Conservation (phyloP, 2,329 filamentous ascomycete species). For the Fusarium oxysporum region DNA sequence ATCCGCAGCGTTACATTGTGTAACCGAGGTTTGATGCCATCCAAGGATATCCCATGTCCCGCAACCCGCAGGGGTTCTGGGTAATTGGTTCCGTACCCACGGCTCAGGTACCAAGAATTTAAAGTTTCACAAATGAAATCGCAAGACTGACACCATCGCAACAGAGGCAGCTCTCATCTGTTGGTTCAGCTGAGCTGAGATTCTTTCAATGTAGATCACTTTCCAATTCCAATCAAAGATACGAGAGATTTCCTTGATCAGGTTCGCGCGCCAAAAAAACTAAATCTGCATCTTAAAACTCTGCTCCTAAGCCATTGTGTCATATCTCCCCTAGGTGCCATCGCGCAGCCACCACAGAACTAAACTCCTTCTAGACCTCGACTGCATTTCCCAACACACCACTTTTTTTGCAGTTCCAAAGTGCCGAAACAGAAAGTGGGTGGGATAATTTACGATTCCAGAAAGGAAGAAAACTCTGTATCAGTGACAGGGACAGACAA, state of each 20-base stretch:
- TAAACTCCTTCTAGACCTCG: background rate
- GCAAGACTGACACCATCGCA: background rate
- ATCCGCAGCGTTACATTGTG: background rate
- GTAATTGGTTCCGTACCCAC: background rate
- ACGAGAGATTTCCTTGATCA: background rate
- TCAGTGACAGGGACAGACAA: background rate
- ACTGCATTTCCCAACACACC: background rate
- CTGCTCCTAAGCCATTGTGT: slow-evolving; percentile 12
- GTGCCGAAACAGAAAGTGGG: slow-evolving; percentile 1
- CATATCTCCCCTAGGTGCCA: background rate
- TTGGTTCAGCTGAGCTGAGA: background rate
- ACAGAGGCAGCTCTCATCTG: background rate
- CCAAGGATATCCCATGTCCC: background rate
- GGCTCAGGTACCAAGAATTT: slow-evolving; percentile 10
- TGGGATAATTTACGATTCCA: slow-evolving; percentile 13
- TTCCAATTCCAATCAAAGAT: background rate
- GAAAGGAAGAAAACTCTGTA: background rate
- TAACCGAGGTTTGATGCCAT: background rate
- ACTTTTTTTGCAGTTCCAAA: background rate
- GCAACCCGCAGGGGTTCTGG: background rate
- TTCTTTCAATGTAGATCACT: background rate
- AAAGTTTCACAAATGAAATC: background rate
- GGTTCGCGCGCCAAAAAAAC: background rate
- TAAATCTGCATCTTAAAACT: background rate
- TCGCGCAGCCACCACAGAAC: background rate